These are phyloP conservation scores for Hortiboletus rubellus DNA, from an alignment of 1,284 basidiomycete species.

Conservation along the genomic window DNA sequence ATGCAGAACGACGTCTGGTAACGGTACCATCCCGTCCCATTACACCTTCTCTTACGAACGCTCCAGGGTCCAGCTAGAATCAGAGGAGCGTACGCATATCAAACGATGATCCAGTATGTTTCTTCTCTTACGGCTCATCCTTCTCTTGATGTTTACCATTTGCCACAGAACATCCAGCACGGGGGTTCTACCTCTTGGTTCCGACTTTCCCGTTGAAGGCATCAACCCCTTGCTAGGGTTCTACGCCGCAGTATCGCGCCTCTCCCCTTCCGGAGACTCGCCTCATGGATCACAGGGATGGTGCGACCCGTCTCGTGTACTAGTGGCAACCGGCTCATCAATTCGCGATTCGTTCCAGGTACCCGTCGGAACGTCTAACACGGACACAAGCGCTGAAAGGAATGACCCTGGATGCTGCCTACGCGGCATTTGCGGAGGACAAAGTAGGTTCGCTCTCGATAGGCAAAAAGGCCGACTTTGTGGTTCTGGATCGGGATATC, in stretches of 20 bases:
- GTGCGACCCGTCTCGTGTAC: slow-evolving; percentile 42
- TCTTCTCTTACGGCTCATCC: background rate
- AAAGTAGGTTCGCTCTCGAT: slow-evolving; percentile 64
- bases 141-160: background rate
- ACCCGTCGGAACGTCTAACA: slow-evolving; percentile 66
- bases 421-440: slow-evolving; percentile 79
- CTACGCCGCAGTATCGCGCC: slow-evolving; percentile 81
- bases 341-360: slow-evolving; percentile 47
- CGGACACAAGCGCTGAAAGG: slow-evolving; percentile 77
- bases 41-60: background rate
- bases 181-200: slow-evolving; percentile 74
- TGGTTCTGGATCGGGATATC: slow-evolving; percentile 78
- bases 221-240: slow-evolving; percentile 82
- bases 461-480: slow-evolving; percentile 86
- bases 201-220: slow-evolving; percentile 89
- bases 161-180: slow-evolving; percentile 40
- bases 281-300: slow-evolving; percentile 83
- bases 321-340: background rate
- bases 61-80: slow-evolving; percentile 74
- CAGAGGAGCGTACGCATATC: slow-evolving; percentile 87
- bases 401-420: slow-evolving; percentile 87
- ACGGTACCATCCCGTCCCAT: slow-evolving; percentile 14
- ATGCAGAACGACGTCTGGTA: slow-evolving; percentile 79
- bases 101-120: slow-evolving; percentile 67
- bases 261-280: slow-evolving; percentile 67